Base-by-base conservation (phyloP, 805 yeast genomes). In the Monosporozyma solicola region DNA sequence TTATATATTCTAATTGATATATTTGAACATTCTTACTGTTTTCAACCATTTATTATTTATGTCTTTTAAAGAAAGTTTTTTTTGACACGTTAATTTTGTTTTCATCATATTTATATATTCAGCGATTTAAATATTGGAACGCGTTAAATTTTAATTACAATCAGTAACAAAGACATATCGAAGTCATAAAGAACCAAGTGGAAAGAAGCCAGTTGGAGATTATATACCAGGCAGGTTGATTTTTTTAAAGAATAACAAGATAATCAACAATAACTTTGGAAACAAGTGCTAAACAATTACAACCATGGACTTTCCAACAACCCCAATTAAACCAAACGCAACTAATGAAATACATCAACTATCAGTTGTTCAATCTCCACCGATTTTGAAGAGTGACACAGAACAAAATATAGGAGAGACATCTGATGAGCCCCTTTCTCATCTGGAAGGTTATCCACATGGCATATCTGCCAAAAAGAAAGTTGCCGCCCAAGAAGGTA, bases 401-500 rank as follows among this genome's bases (percentile, higher is more conserved):
- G 25, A 39, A 39, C 13, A 3, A 6, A 22, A 20, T 8, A 22
- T 8, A 16, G 25, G 20, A 22, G 43, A 16, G 10, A 22, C 22
- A 4, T 10, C 49, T 3, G 39, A 32, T 7, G 50, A 48, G 13
- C 27, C 22, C 15, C 44, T 32, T 6, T 48, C 50, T 7, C 45
- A 52, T 48, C 39, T 53, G 41, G 58, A 50, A 48, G 59, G 52
- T 3, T 58, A 57, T 52, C 55, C 55, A 15, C 61, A 59, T 50
- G 63, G 62, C 7, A 37, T 59, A 31, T 56, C 62, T 10, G 48
- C 54, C 7, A 57, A 53, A 41, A 60, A 53, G 44, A 54, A 50
- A 22, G 20, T 29, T 22, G 53, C 37, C 32, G 29, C 44, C 15
- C 35, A 29, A 5, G 13, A 16, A 24, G 48, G 16, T 8, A 16